A percentile compares a stretch with the other conserved stretches of the same genome.
Conservation (phyloP, 169 alveolate species). For the Cryptosporidium ryanae region DNA sequence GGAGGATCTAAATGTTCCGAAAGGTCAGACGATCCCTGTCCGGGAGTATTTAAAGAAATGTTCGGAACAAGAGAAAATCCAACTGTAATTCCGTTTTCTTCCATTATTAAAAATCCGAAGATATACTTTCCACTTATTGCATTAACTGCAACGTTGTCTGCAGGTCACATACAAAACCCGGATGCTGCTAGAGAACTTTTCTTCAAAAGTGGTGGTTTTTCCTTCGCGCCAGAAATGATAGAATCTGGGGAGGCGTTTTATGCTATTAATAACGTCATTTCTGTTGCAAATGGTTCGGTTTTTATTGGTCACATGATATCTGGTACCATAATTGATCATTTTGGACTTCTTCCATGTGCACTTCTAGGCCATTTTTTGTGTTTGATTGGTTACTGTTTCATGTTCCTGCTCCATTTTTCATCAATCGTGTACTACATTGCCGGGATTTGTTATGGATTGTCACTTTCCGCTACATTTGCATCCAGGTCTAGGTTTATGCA, state of each 20-base stretch:
- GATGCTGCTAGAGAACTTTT: conserved; percentile 67
- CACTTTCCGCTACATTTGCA: conserved; percentile 52
- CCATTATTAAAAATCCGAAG: conserved; percentile 61
- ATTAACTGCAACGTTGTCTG: conserved; percentile 57
- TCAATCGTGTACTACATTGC: conserved; percentile 40
- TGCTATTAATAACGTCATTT: conserved; percentile 38
- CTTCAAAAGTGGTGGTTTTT: conserved; percentile 64
- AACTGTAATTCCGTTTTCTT: conserved; percentile 58
- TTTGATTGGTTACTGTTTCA: conserved; percentile 21
- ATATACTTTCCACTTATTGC: conserved; percentile 53
- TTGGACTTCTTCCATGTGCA: conserved; percentile 68
- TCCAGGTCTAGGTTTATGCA: conserved; percentile 75
- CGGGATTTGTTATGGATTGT: conserved; percentile 42
- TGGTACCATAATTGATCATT: conserved; percentile 53
- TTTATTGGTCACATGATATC: conserved; percentile 62
- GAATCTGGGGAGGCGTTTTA: conserved; percentile 54
- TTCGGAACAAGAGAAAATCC: conserved; percentile 72
- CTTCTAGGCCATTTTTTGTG: conserved; percentile 28
- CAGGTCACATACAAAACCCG: conserved; percentile 65
- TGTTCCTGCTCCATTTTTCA: conserved; percentile 30
- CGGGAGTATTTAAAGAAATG: conserved; percentile 45
- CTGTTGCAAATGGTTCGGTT: conserved; percentile 50
- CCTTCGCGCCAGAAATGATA: conserved; percentile 51
- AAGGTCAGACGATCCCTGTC: neutral
- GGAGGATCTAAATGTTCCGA: neutral